These are phyloP conservation scores for Botryotinia convoluta DNA, from an alignment of 2,329 filamentous ascomycete species.

Conservation along the genomic window DNA sequence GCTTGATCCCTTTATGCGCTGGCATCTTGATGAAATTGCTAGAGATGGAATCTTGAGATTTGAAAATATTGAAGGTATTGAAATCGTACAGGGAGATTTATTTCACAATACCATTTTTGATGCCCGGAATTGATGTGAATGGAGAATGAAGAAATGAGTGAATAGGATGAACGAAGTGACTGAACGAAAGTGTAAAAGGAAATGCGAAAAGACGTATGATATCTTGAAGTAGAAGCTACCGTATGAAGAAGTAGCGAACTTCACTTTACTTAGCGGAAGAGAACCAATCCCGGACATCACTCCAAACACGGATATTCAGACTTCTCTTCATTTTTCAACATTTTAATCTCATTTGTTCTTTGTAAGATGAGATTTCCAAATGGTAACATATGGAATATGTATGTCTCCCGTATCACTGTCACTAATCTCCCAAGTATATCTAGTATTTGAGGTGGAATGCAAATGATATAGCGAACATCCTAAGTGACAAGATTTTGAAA, in stretches of 20 bases:
- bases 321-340: neutral
- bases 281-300: neutral
- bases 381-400: neutral
- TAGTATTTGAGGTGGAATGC: too few species aligned
- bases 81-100: neutral
- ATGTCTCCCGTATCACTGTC: neutral
- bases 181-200: neutral
- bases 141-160: neutral
- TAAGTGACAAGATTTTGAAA: neutral
- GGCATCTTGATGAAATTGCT: constrained; percentile 30
- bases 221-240: neutral
- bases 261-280: neutral
- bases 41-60: neutral
- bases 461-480: neutral
- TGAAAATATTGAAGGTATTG: neutral
- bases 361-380: neutral
- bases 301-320: neutral
- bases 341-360: neutral
- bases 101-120: neutral
- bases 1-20: constrained; percentile 31
- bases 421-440: neutral
- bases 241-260: constrained; percentile 1
- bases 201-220: neutral
- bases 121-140: neutral
- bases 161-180: neutral